Evolutionary conservation across 345 rosid species (phyloP), one percentile per base, ranked within the genome.

Genomic region (Gossypium mustelinum): DNA sequence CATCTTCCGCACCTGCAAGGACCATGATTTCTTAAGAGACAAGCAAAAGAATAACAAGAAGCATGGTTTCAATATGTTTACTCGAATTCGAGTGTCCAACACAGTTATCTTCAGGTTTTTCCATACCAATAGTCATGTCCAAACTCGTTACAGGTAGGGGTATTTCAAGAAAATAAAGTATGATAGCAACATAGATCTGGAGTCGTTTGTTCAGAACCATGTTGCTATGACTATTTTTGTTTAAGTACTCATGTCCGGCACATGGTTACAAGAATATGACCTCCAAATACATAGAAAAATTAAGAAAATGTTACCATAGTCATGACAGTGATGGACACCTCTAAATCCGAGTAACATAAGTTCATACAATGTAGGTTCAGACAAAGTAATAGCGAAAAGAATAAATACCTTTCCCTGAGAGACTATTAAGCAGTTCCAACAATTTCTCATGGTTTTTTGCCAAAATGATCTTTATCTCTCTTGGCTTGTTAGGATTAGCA

Each of bases 401-500:
- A 17, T 24, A 7, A 51, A 58, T 89, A 89, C 99, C 99, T 93
- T 90, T 93, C 69, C 93, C 89, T 48, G 90, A 83, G 52, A 95
- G 92, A 83, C 88, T 84, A 8, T 76, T 82, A 41, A 75, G 78
- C 81, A 95, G 78, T 55, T 87, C 85, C 73, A 90, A 82, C 82
- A 93, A 86, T 52, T 86, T 89, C 82, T 87, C 93, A 67, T 86
- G 90, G 80, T 93, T 93, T 82, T 87, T 95, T 16, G 93, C 90
- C 85, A 95, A 77, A 76, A 95, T 95, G 83, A 90, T 84, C 79
- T 90, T 93, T 52, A 95, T 83, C 75, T 91, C 96, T 52, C 81
- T 86, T 51, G 99, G 98, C 81, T 95, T 95, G 88, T 90, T 91
- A 78, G 98, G 99, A 82, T 95, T 95, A 48, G 99, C 99, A 67